Evolutionary conservation across 140 eudicot genomes (phyloP).

Genomic region (Oenanthe javanica): DNA sequence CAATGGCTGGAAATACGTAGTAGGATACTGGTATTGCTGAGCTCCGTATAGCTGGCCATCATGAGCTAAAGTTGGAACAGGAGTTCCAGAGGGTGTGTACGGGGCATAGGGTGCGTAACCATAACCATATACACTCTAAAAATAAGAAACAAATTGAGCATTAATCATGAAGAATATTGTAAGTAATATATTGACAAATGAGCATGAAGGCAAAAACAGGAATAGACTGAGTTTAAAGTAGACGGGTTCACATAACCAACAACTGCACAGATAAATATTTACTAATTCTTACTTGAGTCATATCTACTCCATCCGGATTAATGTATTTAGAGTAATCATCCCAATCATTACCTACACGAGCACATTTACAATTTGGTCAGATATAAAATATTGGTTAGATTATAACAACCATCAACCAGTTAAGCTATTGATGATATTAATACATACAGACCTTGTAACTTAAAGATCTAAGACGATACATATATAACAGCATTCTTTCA

Average conservation of each 20-base stretch:
- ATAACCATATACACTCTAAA: too few relatives aligned
- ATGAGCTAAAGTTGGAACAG: too few relatives aligned
- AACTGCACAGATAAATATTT: not conserved
- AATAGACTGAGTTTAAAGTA: not conserved
- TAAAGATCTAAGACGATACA: slow-evolving; percentile 14
- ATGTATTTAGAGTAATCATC: slow-evolving; percentile 50
- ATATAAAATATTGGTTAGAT: not conserved
- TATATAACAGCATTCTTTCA: too few relatives aligned
- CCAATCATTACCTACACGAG: slow-evolving; percentile 51
- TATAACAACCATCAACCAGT: not conserved
- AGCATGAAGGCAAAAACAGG: not conserved
- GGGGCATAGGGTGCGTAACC: too few relatives aligned
- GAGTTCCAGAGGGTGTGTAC: too few relatives aligned
- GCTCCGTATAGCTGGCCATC: too few relatives aligned
- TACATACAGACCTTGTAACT: not conserved
- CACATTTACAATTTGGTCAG: not conserved
- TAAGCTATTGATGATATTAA: not conserved
- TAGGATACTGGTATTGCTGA: too few relatives aligned
- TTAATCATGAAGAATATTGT: too few relatives aligned
- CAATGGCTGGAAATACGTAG: too few relatives aligned
- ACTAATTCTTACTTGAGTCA: slow-evolving; percentile 44
- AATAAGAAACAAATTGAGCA: too few relatives aligned
- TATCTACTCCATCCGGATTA: slow-evolving; percentile 58
- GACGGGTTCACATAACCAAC: not conserved
- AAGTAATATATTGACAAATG: not conserved